phyloP scores from a whole-genome alignment of 306 rosid genomes.

The Glycine latifolia region DNA sequence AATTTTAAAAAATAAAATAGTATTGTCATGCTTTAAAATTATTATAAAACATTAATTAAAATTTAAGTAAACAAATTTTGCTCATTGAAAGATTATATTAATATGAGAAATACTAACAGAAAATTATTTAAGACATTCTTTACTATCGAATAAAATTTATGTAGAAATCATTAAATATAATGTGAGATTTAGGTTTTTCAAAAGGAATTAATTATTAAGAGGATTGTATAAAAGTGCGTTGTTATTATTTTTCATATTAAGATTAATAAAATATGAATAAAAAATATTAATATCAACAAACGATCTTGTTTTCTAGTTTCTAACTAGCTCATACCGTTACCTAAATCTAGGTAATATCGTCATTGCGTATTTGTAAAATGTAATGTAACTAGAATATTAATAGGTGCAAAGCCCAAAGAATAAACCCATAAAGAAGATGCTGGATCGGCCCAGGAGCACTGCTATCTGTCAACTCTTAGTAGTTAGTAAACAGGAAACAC shows the following conservation, averaged over 20 bases:
- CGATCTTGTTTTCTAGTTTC: too few relatives aligned
- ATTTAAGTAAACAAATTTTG: neutral
- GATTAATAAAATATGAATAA: too few relatives aligned
- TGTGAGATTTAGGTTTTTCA: too few relatives aligned
- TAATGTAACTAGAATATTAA: neutral
- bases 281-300: too few relatives aligned
- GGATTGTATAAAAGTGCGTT: too few relatives aligned
- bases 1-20: neutral
- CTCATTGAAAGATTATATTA: neutral
- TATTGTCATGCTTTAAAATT: too few relatives aligned
- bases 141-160: neutral
- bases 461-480: too few relatives aligned
- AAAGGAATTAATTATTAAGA: too few relatives aligned
- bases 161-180: neutral
- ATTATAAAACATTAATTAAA: too few relatives aligned
- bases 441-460: neutral
- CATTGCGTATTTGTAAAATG: neutral
- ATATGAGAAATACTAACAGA: neutral
- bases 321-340: too few relatives aligned
- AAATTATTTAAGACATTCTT: neutral
- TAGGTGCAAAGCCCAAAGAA: neutral
- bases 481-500: too few relatives aligned
- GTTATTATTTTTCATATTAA: too few relatives aligned
- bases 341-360: neutral
- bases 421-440: neutral